Evolutionary conservation across 2,329 filamentous ascomycete species (phyloP), one percentile per base, ranked within the genome.

Genomic region (Alternaria arborescens): DNA sequence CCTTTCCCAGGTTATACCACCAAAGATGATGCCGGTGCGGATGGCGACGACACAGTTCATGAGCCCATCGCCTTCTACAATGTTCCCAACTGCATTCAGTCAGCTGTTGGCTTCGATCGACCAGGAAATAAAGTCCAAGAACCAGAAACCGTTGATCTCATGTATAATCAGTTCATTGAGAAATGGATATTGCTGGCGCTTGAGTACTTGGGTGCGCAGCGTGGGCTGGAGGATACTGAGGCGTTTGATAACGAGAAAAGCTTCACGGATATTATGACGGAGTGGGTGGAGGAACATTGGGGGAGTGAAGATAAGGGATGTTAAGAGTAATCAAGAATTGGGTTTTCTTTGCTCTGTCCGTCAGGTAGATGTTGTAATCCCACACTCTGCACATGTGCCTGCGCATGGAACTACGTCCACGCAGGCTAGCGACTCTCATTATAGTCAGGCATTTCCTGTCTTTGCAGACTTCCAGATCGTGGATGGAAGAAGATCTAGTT

Each of bases 1-100:
- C 80, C 91, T 1, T 83, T 85, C n/a, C 89, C 89, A 0, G 95
- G 95, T 1, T 98, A 98, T 81, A 97, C 92, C 0, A 99, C 95
- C 11, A 84, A 85, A 56, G 95, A 99, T 73, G 94, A 97, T 71
- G 86, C 88, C 5, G 93, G 94, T 50, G 80, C 80, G 4, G 92
- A 97, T 67, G 95, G 95, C 42, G 95, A 99, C 74, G 95, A 99
- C 74, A 97, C 94, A 0, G 78, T 96, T 2, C 95, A 97, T 77
- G 82, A 87, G 16, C 83, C 86, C 1, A 88, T 98, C 65, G 83
- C 85, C 32, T 93, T 91, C 75, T 94, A 94, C 78, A 77, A 81
- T 2, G 87, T 94, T 5, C 94, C 95, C 7, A 97, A 97, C 77
- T 92, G 89, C 76, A 87, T 99, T 58, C 90, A 94, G 76, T 82